phyloP scores from a whole-genome alignment of 495 filamentous ascomycete genomes.

The Neurospora cerealis region DNA sequence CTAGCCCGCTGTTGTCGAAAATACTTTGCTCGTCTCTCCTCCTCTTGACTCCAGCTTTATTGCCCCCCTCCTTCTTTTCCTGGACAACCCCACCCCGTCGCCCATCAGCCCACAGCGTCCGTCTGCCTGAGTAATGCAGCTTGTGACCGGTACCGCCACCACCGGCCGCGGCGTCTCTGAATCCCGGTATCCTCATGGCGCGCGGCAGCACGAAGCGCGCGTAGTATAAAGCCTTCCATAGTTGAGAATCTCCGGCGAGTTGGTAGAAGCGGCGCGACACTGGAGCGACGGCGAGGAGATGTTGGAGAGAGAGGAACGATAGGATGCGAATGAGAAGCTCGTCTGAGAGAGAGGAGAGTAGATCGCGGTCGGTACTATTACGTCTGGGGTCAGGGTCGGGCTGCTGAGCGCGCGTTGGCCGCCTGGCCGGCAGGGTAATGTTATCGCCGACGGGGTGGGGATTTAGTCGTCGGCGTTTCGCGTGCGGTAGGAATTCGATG shows the following conservation, averaged over 20 bases:
- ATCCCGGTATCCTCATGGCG: conserved; percentile 63
- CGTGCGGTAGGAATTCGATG: background rate
- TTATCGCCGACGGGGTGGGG: background rate
- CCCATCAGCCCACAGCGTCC: conserved; percentile 76
- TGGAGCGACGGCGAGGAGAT: conserved; percentile 63
- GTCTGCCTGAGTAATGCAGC: conserved; percentile 58
- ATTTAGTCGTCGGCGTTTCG: background rate
- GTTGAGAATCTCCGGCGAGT: conserved; percentile 72
- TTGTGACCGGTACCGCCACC: conserved; percentile 17
- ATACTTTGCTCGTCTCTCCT: background rate
- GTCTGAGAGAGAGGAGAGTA: conserved; percentile 59
- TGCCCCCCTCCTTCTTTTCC: conserved; percentile 24
- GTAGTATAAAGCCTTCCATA: conserved; percentile 91
- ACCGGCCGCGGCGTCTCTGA: conserved; percentile 35
- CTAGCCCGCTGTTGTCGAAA: background rate
- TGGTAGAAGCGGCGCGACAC: conserved; percentile 67
- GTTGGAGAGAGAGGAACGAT: conserved; percentile 57
- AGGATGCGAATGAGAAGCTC: conserved; percentile 82
- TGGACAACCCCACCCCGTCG: conserved; percentile 34
- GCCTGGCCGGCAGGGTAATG: background rate
- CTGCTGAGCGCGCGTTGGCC: background rate
- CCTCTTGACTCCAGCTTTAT: background rate
- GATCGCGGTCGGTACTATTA: conserved; percentile 16
- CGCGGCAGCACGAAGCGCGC: conserved; percentile 79
- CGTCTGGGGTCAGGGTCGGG: background rate